Evolutionary conservation across 2,329 filamentous ascomycete species (phyloP), one percentile per base, ranked within the genome.

Genomic region (Hortaea werneckii): DNA sequence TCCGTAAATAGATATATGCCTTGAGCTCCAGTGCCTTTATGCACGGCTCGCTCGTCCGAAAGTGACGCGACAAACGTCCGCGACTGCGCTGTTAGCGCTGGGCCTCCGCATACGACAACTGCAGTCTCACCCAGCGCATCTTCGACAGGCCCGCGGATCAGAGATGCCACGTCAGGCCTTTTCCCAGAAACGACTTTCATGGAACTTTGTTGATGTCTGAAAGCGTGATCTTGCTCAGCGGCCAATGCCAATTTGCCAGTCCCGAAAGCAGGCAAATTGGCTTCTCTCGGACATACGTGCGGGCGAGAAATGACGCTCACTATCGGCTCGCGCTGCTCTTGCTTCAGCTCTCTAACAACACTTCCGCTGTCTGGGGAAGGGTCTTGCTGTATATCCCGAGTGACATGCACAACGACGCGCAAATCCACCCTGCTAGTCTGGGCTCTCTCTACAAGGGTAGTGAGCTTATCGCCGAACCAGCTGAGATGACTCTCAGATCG

Each of bases 11-110:
- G 58, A 58, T 74, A 80, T 28, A 82, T 75, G 0, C 79, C 80
- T 58, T 82, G 78, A 10, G 80, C 80, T 0, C 78, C 79, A 0
- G 76, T 82, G 1, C 80, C 80, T 59, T 83, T 83, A 54, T 82
- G 79, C 38, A 83, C 78, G 3, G 78, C 80, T 29, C 80, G 67
- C 61, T 83, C 80, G 58, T 84, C 79, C 52, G 77, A 79, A 37
- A 83, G 54, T 6, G 58, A 67, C 3, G 76, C 77, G 1, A 78
- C 77, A 45, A 67, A 71, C 10, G 67, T 71, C 46, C 78, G 70
- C 5, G 78, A 74, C 50, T 76, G 70, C n/a, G 72, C 68, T 3
- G 75, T 71, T 40, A 83, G 57, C 0, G 75, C 72, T 1, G 63
- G 58, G 0, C 78, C 78, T 10, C 80, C 80, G 55, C 80, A 83